These are phyloP conservation scores for Aspergillus haitiensis DNA, from an alignment of 495 filamentous ascomycete genomes.

Conservation along the genomic window DNA sequence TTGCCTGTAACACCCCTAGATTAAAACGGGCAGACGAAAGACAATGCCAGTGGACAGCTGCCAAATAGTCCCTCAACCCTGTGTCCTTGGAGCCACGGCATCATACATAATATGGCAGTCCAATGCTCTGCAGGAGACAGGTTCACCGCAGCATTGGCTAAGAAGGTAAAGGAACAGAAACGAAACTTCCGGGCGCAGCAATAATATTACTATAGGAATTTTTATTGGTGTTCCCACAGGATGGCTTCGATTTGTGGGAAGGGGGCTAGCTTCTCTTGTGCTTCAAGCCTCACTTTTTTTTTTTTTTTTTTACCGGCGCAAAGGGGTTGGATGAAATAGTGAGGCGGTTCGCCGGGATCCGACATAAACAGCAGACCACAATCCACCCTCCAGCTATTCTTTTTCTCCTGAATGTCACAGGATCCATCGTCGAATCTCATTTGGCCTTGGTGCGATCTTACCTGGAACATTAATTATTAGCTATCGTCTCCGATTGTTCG, in stretches of 20 bases:
- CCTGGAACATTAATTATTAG: constrained; percentile 2
- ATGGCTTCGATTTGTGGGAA: constrained; percentile 23
- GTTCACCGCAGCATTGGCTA: constrained; percentile 29
- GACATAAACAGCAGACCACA: constrained; percentile 25
- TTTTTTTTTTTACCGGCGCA: constrained; percentile 20
- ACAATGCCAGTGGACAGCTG: constrained; percentile 10
- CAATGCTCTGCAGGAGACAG: constrained; percentile 29
- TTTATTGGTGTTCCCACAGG: constrained; percentile 8
- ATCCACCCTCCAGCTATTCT: constrained; percentile 9
- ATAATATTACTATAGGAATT: constrained; percentile 1
- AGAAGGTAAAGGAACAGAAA: constrained; percentile 20
- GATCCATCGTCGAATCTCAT: constrained; percentile 12
- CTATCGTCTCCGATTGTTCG: constrained; percentile 12
- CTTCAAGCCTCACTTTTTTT: constrained; percentile 35
- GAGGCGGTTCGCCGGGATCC: constrained; percentile 39
- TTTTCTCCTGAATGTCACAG: constrained; percentile 12
- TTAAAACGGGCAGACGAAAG: background rate
- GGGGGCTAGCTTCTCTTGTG: constrained; percentile 18
- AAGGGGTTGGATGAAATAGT: constrained; percentile 49
- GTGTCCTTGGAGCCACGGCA: constrained; percentile 46
- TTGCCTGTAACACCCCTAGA: constrained; percentile 2
- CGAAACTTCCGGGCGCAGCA: constrained; percentile 13
- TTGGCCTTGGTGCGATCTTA: constrained; percentile 15
- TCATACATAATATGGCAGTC: constrained; percentile 30
- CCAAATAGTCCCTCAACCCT: constrained; percentile 11